Base-by-base conservation (phyloP, 2,329 filamentous ascomycete genomes). In the Phaeophleospora eucalypticola region DNA sequence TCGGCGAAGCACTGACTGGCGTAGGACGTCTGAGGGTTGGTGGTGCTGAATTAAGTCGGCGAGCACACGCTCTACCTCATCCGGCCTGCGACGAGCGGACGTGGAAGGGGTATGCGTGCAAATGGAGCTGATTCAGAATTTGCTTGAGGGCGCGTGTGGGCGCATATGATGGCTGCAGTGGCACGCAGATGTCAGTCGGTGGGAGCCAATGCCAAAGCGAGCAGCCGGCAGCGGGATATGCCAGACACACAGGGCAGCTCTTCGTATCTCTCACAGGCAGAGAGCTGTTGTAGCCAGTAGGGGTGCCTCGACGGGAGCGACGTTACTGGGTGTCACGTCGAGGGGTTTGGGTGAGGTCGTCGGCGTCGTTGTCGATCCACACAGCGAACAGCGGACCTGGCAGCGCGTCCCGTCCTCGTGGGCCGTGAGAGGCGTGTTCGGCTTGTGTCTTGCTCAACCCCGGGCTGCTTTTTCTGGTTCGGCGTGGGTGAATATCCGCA, bases 141-240 rank as follows among this genome's bases (percentile, higher is more conserved):
- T 19, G 45, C 21, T 41, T 24, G 35, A 43, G 38, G 39, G 20
- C 33, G 41, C 27, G 34, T 27, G 36, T 29, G 24, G 24, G 35
- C 40, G 33, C 38, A 37, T 43, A 35, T 36, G 38, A 36, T 29
- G 24, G 6, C 24, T 6, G 24, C 15, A 41, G 45, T 42, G 12
- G 45, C 45, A 39, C 45, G 42, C 49, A 52, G 45, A 38, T 52
- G 49, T 48, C 49, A 48, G 37, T 29, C 27, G 21, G 39, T 40
- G 45, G 33, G 24, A 12, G 36, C 12, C 24, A 29, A 29, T 29
- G 24, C 12, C 24, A 37, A 8, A 19, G 27, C 18, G 40, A 3
- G 40, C 40, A 32, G 32, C 21, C 38, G 45, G 24, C n/a, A n/a
- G n/a, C 18, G 20, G 20, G 37, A 4, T 35, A 14, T 35, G n/a